Evolutionary conservation across 2,329 filamentous ascomycete species (phyloP), one percentile per base, ranked within the genome.

Genomic region (Pyrenophora graminea): DNA sequence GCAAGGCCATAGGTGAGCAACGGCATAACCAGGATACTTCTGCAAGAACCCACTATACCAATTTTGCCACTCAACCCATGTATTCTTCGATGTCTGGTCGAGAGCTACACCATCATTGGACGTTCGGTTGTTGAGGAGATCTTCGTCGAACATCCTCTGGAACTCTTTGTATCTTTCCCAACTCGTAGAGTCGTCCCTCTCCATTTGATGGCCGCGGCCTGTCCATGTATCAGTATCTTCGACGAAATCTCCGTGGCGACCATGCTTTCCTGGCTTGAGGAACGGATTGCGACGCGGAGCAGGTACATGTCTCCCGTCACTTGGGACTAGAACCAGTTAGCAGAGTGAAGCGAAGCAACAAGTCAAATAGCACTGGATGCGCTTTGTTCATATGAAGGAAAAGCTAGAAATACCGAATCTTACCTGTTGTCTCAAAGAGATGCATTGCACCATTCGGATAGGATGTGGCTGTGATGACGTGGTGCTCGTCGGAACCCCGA

Each of bases 191-290:
- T 69, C 54, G 18, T 56, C 51, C 3, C 41, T 36, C 27, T 18
- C 15, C 7, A 45, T 33, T 6, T 45, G 47, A 34, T 70, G 67
- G 1, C 67, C 66, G 6, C 38, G 15, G 1, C 64, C 67, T 1
- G 61, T 65, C 2, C 10, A 17, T 2, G 59, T 48, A 38, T 61
- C 58, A 4, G 41, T 34, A 18, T 69, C 65, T 10, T 37, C 21
- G 6, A 51, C 40, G 1, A 59, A 68, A 18, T 63, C 56, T 4
- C 53, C 64, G 4, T 44, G 36, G 0, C 51, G 51, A 3, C 67
- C 65, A 38, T 70, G 67, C 3, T 13, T 41, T 5, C 66, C 65
- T 6, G 51, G 10, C 30, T 67, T 67, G 6, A 65, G 45, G 38
- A 57, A 68, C 1, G 55, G 52, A 10, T 10, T 4, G 18, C 32